Percentiles rank a stretch among this genome's conserved stretches.
phyloP scores from a whole-genome alignment of 257 asterid genomes.

The Euphrasia confusa region DNA sequence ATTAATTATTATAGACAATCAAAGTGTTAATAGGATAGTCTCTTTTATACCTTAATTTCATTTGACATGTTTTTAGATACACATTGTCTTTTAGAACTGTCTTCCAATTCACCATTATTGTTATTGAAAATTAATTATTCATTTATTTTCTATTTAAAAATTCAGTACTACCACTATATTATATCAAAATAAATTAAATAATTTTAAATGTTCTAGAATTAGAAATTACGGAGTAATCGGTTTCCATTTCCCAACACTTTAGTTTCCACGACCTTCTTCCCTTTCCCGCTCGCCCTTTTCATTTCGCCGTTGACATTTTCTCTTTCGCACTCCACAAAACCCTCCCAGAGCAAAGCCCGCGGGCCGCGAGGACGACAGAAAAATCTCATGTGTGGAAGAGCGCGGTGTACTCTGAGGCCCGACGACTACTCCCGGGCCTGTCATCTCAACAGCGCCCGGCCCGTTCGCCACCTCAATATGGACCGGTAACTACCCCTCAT shows the following conservation, averaged over 20 bases:
- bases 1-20: too few species aligned
- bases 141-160: too few species aligned
- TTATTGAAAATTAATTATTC: too few species aligned
- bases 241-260: background rate
- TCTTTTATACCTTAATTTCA: too few species aligned
- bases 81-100: too few species aligned
- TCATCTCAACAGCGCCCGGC: constrained; percentile 56
- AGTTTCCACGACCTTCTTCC: background rate
- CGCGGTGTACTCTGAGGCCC: constrained; percentile 68
- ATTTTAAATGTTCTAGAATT: background rate
- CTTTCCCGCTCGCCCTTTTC: background rate
- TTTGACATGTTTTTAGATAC: too few species aligned
- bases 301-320: background rate
- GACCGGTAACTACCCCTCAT: constrained; percentile 42
- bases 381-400: constrained; percentile 76
- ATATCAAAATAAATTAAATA: too few species aligned
- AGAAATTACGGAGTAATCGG: background rate
- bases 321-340: background rate
- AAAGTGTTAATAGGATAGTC: too few species aligned
- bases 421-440: constrained; percentile 63
- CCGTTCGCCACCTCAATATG: constrained; percentile 61
- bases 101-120: too few species aligned
- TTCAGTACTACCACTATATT: too few species aligned
- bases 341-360: constrained; percentile 25
- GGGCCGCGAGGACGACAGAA: constrained; percentile 15